Base-by-base conservation (phyloP, 164 flowering plant genomes). In the Litsea cubeba region DNA sequence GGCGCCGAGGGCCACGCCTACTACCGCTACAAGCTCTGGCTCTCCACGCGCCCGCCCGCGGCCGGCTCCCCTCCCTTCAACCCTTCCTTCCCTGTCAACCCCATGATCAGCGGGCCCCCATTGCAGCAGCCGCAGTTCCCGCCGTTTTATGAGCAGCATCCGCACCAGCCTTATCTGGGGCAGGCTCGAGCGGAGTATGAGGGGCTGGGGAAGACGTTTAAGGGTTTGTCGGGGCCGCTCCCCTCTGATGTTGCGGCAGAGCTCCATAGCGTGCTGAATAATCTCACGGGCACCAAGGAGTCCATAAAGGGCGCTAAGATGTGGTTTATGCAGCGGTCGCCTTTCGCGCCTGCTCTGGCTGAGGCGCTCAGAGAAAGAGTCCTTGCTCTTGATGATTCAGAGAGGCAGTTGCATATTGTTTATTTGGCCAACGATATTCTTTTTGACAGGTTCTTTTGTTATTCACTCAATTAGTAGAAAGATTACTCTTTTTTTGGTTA, bases 271-370 rank as follows among this genome's bases (percentile, higher is more conserved):
- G 88, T 95, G 69, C 88, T 95, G 58, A 88, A 80, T 78, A 91
- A 69, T 83, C 95, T 95, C 68, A 88, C 81, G 79, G 99, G 99
- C 63, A 93, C 99, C 14, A 92, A 95, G 75, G 99, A 95, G 79
- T 93, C 99, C 18, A 95, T 95, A 50, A 95, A 95, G 82, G 87
- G 99, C 74, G 97, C 99, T 72, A 95, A 93, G 82, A 79, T 80
- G 60, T 95, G 99, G 99, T 95, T 95, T 83, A 92, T 95, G 98
- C 98, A 93, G 79, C 85, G 99, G 84, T 88, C 89, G 50, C 87
- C 95, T 58, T 95, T 95, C 84, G 91, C 93, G 57, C 97, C 98
- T 5, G 94, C 92, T 75, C 78, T 95, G 62, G 97, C 97, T 28
- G 98, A 92, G 82, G 95, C 97, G 18, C 88, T 95, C n/a, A 86